Base-by-base conservation (phyloP, 2,329 filamentous ascomycete species). In the Endoconidiophora polonica region DNA sequence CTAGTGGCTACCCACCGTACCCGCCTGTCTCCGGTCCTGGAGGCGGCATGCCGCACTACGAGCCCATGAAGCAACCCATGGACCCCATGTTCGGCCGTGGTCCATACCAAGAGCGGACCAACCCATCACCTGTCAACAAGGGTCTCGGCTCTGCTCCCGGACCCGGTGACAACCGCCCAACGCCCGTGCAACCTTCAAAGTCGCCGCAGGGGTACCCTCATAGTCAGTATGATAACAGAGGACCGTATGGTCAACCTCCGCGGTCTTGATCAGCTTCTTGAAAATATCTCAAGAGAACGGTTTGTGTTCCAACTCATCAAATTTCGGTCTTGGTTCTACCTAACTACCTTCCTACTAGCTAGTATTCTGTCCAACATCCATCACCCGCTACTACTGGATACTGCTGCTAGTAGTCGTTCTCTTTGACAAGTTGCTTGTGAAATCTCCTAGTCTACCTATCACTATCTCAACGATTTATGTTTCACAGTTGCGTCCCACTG, bases 131-230 rank as follows among this genome's bases (percentile, higher is more conserved):
- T 7, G 42, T 46, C 3, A 52, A 49, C 41, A 42, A 52, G 7
- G 50, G 50, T 4, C 40, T 37, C 4, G 22, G 23, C 20, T 33
- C 46, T n/a, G 36, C 33, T 45, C 33, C 39, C 18, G 45, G 42
- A 6, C 44, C 49, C 16, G 44, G 44, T n/a, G 38, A 18, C 18
- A 46, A 48, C 36, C 41, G 42, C 18, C 46, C 43, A 5, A 20
- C 46, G 14, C 46, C 50, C 7, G 44, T 46, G 5, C 41, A 42
- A 7, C 50, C 50, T 14, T 45, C 50, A 20, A 49, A 52, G 36
- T 52, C 50, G 5, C 50, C 50, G 5, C 50, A 49, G 23, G 43
- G 36, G n/a, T 52, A 52, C 5, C 6, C 49, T 26, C 50, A 52
- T n/a, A 45, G 24, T 24, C 46, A 44, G 37, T 52, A 52, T 26